Base-by-base conservation (phyloP, 202 grass and related monocot species). In the Panicum hallii region DNA sequence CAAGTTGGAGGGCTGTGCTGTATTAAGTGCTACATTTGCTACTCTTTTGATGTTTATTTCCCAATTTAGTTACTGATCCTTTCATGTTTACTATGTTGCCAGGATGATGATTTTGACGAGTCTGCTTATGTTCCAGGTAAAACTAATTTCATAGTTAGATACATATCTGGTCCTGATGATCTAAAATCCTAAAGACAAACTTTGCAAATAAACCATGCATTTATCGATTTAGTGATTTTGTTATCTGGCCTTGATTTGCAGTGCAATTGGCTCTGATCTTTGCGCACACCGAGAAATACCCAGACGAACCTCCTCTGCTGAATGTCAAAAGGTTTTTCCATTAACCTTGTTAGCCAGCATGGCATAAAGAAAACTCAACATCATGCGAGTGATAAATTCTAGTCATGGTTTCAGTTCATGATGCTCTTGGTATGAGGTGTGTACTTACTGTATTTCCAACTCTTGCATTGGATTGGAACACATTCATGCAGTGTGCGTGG, bases 181-280 rank as follows among this genome's bases (percentile, higher is more conserved):
- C 26, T 65, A 40, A 74, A 19, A 38, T 20, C 55, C 48, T 38
- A 34, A 54, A 55, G 26, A 63, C 60, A 63, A 80, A 50, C 32
- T 28, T 47, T 80, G 47, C 68, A 76, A 53, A 73, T 68, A 63
- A 77, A 23, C 14, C 71, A 41, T 48, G 72, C 54, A 47, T 55
- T 34, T 67, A 50, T 70, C 1, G 60, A 47, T 80, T 78, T 77
- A 42, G 45, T 84, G 7, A 54, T 20, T 13, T 44, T 88, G 43
- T 68, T 49, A 28, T 72, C 55, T 77, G 53, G 42, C 61, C 43
- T 49, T 77, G 5, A 72, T 89, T 87, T 89, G 86, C 93, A 99
- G 93, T 99, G 91, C 87, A 99, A 84, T 79, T 99, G 89, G 97
- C 90, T 73, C 83, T 99, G 57, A 91, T 97, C 90, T 99, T 99